Evolutionary conservation across 2,329 filamentous ascomycete species (phyloP).

Genomic region (Aureobasidium subglaciale): DNA sequence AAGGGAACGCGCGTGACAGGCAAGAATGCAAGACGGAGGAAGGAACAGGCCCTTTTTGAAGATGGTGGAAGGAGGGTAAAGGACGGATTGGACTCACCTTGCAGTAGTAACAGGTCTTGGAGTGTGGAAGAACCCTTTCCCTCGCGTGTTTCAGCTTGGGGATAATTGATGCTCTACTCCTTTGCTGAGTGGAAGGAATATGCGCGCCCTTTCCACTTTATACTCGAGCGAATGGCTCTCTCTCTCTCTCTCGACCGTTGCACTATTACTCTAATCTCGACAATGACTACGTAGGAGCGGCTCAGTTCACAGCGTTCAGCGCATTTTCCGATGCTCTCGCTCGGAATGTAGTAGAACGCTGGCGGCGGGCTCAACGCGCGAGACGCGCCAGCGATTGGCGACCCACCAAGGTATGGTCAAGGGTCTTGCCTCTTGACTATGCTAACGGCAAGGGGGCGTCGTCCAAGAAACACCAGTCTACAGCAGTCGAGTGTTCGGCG

Average conservation of each 20-base stretch:
- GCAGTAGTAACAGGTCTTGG: constrained; percentile 11
- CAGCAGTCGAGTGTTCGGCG: neutral
- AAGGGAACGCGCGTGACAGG: constrained; percentile 8
- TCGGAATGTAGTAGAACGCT: constrained; percentile 13
- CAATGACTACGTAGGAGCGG: constrained; percentile 8
- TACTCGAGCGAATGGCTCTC: constrained; percentile 5
- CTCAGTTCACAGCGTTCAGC: neutral
- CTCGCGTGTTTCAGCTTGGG: constrained; percentile 16
- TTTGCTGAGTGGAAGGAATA: constrained; percentile 12
- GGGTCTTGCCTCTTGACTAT: neutral
- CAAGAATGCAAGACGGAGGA: neutral
- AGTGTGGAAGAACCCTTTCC: constrained; percentile 14
- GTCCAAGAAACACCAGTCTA: constrained; percentile 13
- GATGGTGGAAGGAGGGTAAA: neutral
- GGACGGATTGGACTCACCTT: constrained; percentile 15
- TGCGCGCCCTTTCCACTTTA: constrained; percentile 10
- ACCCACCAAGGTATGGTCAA: constrained; percentile 4
- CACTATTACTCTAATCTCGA: constrained; percentile 7
- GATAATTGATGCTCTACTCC: constrained; percentile 14
- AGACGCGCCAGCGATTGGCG: constrained; percentile 6
- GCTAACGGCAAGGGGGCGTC: constrained; percentile 12
- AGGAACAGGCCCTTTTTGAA: constrained; percentile 9
- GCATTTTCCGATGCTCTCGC: constrained; percentile 5
- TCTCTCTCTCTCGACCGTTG: constrained; percentile 11
- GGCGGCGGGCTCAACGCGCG: constrained; percentile 4